phyloP scores from a whole-genome alignment of 352 stramenopile species.

The Globisporangium okanoganense region DNA sequence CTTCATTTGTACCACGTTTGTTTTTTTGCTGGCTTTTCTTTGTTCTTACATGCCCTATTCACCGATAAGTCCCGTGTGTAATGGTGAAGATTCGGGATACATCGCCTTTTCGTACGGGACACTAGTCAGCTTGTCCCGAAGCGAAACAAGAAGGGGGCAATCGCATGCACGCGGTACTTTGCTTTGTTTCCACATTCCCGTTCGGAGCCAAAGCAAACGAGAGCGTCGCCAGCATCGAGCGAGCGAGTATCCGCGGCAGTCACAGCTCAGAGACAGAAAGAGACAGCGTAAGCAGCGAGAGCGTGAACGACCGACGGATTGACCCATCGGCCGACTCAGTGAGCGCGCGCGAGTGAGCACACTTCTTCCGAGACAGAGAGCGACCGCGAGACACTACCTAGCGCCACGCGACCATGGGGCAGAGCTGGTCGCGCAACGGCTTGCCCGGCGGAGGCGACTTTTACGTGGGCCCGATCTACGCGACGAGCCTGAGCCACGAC shows the following conservation, averaged over 20 bases:
- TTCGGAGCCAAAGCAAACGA: neutral
- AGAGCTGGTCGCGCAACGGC: conserved; percentile 53
- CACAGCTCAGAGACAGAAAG: conserved; percentile 3
- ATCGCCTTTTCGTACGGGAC: conserved; percentile 13
- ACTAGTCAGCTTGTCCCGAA: conserved; percentile 27
- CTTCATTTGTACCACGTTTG: too few relatives aligned
- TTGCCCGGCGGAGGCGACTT: conserved; percentile 68
- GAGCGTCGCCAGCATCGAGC: neutral
- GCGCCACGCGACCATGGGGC: conserved; percentile 37
- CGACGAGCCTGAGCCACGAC: conserved; percentile 81
- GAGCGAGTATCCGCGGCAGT: neutral
- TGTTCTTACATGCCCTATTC: neutral
- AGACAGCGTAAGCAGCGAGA: conserved; percentile 6
- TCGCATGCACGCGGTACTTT: conserved; percentile 3
- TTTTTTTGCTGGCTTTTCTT: neutral
- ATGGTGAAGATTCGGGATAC: neutral
- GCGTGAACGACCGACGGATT: neutral
- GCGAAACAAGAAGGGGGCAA: conserved; percentile 9
- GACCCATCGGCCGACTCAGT: neutral
- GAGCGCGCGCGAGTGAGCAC: neutral
- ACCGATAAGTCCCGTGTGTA: conserved; percentile 3
- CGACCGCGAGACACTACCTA: neutral
- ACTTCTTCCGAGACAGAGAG: neutral
- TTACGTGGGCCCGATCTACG: conserved; percentile 81
- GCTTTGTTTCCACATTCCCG: conserved; percentile 17